phyloP scores from a whole-genome alignment of 208 protist species.

The Trypanosomatidae sp. region DNA sequence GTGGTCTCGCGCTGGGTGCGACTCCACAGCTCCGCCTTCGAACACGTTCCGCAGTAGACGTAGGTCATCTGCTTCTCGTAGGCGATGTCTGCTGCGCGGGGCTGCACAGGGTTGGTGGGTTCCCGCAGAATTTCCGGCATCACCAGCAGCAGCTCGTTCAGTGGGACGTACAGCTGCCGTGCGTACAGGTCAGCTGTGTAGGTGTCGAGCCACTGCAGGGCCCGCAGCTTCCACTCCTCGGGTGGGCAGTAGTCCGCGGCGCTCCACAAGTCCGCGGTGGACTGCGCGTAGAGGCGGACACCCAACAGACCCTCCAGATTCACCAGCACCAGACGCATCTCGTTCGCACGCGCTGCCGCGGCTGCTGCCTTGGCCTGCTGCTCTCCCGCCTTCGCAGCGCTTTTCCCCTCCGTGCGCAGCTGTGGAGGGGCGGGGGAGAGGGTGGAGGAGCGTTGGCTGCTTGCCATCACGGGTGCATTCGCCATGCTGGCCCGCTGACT shows the following conservation, averaged over 20 bases:
- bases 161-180: constrained; percentile 65
- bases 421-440: too few species aligned
- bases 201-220: constrained; percentile 80
- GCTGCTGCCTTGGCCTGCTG: too few species aligned
- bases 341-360: too few species aligned
- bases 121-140: constrained; percentile 69
- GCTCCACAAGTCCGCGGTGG: constrained; percentile 3
- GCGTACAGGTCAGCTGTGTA: constrained; percentile 70
- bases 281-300: constrained; percentile 14
- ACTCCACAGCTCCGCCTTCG: constrained; percentile 53
- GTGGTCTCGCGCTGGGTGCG: constrained; percentile 14
- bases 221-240: constrained; percentile 69
- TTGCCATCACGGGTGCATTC: too few species aligned
- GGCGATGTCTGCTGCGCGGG: constrained; percentile 63
- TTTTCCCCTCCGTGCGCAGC: too few species aligned
- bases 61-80: constrained; percentile 85
- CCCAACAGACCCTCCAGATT: constrained; percentile 18
- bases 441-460: too few species aligned
- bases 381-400: too few species aligned
- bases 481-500: too few species aligned
- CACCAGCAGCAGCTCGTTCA: constrained; percentile 82
- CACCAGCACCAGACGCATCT: background rate
- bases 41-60: constrained; percentile 69
- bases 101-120: constrained; percentile 58
- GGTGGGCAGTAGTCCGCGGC: constrained; percentile 23